A percentile compares a stretch with the other conserved stretches of the same genome.
Evolutionary conservation across 441 rosid species (phyloP).

Genomic region (Eutrema salsugineum): DNA sequence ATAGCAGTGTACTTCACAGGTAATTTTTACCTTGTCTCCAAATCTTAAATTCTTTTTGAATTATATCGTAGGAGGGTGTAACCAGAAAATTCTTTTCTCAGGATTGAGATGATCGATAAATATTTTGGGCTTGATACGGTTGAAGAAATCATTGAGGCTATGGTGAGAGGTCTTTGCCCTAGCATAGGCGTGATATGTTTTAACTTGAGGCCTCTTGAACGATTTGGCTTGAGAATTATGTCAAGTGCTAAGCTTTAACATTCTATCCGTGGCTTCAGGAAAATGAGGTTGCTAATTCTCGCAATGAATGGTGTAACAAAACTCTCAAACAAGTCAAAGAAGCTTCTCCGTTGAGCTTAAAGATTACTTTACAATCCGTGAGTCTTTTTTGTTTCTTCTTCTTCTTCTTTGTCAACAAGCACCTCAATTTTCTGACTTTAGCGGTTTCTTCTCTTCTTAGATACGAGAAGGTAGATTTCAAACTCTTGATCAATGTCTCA

Average conservation of each 20-base stretch:
- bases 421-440: conserved; percentile 10
- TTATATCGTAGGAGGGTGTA: background rate
- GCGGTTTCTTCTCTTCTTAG: conserved; percentile 34
- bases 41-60: background rate
- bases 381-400: conserved; percentile 26
- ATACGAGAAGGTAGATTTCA: conserved; percentile 91
- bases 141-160: conserved; percentile 74
- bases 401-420: background rate
- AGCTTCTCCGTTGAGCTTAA: conserved; percentile 89
- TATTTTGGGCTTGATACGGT: conserved; percentile 82
- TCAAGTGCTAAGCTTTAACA: conserved; percentile 3
- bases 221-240: background rate
- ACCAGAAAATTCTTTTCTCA: conserved; percentile 29
- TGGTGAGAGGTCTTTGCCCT: conserved; percentile 46
- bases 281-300: conserved; percentile 47
- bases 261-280: conserved; percentile 38
- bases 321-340: conserved; percentile 60
- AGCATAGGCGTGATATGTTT: background rate
- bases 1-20: conserved; percentile 58
- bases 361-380: conserved; percentile 77
- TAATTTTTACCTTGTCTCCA: conserved; percentile 23
- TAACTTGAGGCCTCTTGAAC: background rate
- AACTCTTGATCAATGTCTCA: conserved; percentile 81
- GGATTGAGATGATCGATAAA: conserved; percentile 74
- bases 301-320: conserved; percentile 56